A percentile compares a stretch with the other conserved stretches of the same genome.
phyloP scores from a whole-genome alignment of 305 asterid species.

The Salvia sclarea region DNA sequence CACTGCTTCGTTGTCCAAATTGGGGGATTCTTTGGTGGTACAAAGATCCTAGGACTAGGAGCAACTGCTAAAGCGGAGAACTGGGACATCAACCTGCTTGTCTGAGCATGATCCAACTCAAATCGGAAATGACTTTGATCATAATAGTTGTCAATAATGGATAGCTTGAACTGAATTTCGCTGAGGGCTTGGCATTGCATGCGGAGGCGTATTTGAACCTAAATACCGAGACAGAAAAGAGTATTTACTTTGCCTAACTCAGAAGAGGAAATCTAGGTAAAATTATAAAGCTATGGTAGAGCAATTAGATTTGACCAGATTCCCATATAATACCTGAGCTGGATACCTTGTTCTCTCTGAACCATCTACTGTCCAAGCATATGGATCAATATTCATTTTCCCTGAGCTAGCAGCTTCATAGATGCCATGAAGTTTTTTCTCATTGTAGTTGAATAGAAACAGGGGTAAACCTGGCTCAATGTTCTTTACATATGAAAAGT shows the following conservation, averaged over 20 bases:
- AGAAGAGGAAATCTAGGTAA: conserved; percentile 2
- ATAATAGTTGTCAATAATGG: conserved; percentile 68
- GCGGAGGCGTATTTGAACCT: conserved; percentile 77
- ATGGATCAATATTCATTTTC: conserved; percentile 64
- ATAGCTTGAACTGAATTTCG: conserved; percentile 65
- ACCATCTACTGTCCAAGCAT: conserved; percentile 89
- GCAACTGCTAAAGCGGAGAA: conserved; percentile 51
- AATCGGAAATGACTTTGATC: conserved; percentile 58
- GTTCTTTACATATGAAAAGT: conserved; percentile 67
- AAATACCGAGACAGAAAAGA: conserved; percentile 19
- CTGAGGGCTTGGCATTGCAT: conserved; percentile 54
- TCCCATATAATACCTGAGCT: conserved; percentile 67
- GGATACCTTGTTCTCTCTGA: conserved; percentile 65
- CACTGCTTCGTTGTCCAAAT: conserved; percentile 17
- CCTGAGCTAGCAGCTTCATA: conserved; percentile 88
- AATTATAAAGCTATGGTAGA: conserved; percentile 14
- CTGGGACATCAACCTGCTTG: conserved; percentile 59
- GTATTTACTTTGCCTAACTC: neutral
- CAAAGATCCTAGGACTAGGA: conserved; percentile 49
- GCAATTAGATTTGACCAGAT: conserved; percentile 20
- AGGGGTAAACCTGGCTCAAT: conserved; percentile 78
- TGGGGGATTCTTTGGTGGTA: conserved; percentile 33
- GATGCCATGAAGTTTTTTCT: conserved; percentile 71
- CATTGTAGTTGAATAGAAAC: conserved; percentile 74
- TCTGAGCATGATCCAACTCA: conserved; percentile 83